phyloP scores from a whole-genome alignment of 164 flowering plant genomes.

The Kalanchoe fedtschenkoi region DNA sequence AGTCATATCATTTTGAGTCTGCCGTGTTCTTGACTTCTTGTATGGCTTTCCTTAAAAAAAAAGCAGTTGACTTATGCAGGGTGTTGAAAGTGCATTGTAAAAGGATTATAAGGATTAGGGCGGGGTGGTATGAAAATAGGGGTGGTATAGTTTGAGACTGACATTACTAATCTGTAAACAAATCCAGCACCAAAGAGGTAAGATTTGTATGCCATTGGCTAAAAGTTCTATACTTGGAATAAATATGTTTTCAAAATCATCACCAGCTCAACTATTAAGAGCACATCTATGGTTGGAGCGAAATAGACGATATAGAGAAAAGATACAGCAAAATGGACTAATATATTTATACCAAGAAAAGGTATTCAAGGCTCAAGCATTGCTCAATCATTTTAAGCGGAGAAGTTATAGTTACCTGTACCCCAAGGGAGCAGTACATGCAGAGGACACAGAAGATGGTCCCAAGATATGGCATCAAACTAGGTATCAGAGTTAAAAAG shows the following conservation, averaged over 20 bases:
- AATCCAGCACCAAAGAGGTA: neutral
- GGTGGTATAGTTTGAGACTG: neutral
- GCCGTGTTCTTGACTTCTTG: neutral
- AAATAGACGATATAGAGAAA: too few species aligned
- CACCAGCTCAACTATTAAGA: neutral
- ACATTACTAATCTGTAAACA: neutral
- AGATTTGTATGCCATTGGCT: neutral
- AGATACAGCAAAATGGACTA: neutral
- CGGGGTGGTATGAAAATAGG: too few species aligned
- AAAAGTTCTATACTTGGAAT: neutral
- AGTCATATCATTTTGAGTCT: neutral
- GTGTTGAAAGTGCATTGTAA: neutral
- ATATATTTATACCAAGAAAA: neutral
- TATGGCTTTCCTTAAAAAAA: neutral
- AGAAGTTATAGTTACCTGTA: constrained; percentile 52
- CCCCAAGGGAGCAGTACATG: constrained; percentile 82
- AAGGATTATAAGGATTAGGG: too few species aligned
- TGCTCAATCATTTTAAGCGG: constrained; percentile 1
- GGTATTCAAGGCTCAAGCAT: neutral
- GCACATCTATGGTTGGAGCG: neutral
- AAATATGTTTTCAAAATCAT: neutral
- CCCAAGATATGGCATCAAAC: constrained; percentile 95
- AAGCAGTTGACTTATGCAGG: neutral
- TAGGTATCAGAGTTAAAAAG: constrained; percentile 80
- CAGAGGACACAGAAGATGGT: constrained; percentile 75